These are phyloP conservation scores for Pythium insidiosum DNA, from an alignment of 352 stramenopile genomes.

Conservation along the genomic window DNA sequence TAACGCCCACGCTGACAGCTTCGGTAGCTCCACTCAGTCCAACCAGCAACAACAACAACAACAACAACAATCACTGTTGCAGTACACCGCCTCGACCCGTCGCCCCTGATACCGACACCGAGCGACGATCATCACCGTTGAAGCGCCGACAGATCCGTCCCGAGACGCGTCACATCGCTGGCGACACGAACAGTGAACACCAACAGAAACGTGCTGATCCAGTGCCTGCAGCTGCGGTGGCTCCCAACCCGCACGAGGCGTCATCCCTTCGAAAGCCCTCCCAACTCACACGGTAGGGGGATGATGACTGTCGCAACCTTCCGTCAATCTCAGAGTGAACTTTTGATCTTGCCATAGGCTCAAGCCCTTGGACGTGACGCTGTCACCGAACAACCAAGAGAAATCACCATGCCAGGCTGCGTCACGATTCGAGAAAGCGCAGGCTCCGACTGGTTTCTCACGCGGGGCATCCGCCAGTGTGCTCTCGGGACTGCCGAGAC, in stretches of 20 bases:
- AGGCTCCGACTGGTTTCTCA: conserved; percentile 1
- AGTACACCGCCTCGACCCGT: too few species aligned
- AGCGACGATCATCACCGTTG: too few species aligned
- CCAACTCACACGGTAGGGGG: conserved; percentile 8
- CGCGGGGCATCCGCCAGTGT: conserved; percentile 16
- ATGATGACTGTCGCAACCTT: too few species aligned
- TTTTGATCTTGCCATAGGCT: conserved; percentile 26
- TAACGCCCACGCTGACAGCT: background rate
- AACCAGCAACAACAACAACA: background rate
- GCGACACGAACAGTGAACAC: too few species aligned
- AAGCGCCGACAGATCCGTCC: too few species aligned
- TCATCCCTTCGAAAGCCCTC: conserved; percentile 2
- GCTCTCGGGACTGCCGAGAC: conserved; percentile 14
- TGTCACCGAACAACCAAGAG: conserved; percentile 8
- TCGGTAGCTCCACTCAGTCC: background rate
- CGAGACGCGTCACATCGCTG: too few species aligned
- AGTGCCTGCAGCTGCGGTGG: too few species aligned
- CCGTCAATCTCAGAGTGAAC: too few species aligned
- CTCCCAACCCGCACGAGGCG: too few species aligned
- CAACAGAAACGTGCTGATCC: too few species aligned
- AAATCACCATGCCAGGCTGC: conserved; percentile 3
- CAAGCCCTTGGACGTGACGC: conserved; percentile 24
- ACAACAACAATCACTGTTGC: background rate
- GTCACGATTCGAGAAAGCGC: background rate
- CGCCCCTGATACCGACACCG: background rate